Conservation (phyloP, 2,329 filamentous ascomycete genomes). For the Talaromyces sp. region DNA sequence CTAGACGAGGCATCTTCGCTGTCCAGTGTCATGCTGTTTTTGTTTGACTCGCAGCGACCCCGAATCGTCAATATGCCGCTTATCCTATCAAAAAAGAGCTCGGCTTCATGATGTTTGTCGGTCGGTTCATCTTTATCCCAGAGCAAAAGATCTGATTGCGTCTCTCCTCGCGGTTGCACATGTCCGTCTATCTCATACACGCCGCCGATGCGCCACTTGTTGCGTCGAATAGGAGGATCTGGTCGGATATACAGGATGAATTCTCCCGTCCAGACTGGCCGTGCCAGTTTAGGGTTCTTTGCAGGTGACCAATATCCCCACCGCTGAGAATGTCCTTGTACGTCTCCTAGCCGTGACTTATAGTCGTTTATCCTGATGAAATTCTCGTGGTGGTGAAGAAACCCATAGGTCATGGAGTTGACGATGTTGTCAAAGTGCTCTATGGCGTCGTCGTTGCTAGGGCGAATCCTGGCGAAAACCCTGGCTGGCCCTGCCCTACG, state of each 20-base stretch:
- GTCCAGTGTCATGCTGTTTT: background rate
- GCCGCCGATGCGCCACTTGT: background rate
- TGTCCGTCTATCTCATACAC: background rate
- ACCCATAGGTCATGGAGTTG: background rate
- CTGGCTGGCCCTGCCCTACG: background rate
- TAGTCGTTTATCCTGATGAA: background rate
- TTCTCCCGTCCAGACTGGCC: background rate
- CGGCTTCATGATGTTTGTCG: background rate
- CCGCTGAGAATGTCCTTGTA: background rate
- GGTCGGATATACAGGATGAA: background rate
- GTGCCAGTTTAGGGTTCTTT: background rate
- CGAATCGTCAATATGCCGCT: background rate
- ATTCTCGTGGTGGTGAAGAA: background rate
- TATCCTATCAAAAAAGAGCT: background rate
- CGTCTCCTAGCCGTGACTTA: background rate
- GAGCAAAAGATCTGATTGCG: background rate
- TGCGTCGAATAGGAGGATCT: background rate
- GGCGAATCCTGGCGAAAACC: background rate
- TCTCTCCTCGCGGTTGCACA: background rate
- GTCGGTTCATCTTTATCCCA: background rate
- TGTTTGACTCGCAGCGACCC: background rate
- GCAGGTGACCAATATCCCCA: background rate
- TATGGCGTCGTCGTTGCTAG: background rate
- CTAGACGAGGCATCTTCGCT: background rate
- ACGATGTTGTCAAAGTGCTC: background rate